These are phyloP conservation scores for Murraya paniculata DNA, from an alignment of 345 rosid species.

Conservation along the genomic window DNA sequence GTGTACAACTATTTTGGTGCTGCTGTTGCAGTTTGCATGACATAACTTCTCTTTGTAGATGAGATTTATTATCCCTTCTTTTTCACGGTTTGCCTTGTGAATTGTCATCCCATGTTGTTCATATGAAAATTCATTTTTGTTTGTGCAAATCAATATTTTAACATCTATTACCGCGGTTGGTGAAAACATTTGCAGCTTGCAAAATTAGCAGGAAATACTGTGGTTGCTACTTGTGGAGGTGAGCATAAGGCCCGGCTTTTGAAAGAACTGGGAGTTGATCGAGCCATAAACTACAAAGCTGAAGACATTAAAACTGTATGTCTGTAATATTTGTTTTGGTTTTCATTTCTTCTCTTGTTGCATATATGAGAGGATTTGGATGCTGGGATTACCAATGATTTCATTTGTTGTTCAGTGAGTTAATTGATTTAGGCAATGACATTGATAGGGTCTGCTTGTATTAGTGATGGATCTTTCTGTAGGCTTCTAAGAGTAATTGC, in stretches of 20 bases:
- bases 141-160: not conserved
- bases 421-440: not conserved
- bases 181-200: constrained; percentile 62
- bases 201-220: constrained; percentile 78
- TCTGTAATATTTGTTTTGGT: constrained; percentile 16
- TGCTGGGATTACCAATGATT: not conserved
- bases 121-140: not conserved
- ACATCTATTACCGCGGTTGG: not conserved
- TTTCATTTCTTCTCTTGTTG: not conserved
- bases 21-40: not conserved
- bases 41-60: not conserved
- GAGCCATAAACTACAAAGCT: constrained; percentile 80
- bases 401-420: not conserved
- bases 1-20: not conserved
- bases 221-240: constrained; percentile 94
- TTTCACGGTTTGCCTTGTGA: not conserved
- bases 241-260: constrained; percentile 75
- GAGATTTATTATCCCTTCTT: not conserved
- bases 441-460: not conserved
- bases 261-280: constrained; percentile 78
- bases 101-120: not conserved
- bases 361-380: not conserved
- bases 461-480: not conserved
- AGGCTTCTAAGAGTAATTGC: constrained; percentile 2
- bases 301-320: constrained; percentile 85